These are phyloP conservation scores for Deuterostichococcus epilithicus DNA, from an alignment of 139 green algal genomes.

Conservation along the genomic window DNA sequence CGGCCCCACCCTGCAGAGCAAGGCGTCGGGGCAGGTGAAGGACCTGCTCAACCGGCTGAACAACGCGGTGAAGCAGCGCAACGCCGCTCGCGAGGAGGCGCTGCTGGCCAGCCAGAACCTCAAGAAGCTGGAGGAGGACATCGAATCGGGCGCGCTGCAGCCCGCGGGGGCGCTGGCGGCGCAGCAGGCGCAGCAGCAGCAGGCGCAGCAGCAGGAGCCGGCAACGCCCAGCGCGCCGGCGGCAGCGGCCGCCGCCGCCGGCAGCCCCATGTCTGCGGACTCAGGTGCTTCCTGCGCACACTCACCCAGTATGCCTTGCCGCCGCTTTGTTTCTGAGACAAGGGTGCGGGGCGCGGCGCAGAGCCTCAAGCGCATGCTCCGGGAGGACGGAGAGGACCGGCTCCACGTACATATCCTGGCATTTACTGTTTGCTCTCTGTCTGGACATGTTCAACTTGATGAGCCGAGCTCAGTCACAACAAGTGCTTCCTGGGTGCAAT, in stretches of 20 bases:
- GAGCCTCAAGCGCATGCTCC: too few relatives aligned
- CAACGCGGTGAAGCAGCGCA: slow-evolving; percentile 80
- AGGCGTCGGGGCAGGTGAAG: slow-evolving; percentile 16
- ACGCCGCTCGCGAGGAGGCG: slow-evolving; percentile 77
- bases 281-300: not conserved
- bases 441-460: too few relatives aligned
- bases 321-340: too few relatives aligned
- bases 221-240: slow-evolving; percentile 6
- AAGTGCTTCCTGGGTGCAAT: too few relatives aligned
- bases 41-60: slow-evolving; percentile 64
- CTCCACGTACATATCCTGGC: too few relatives aligned
- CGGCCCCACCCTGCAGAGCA: slow-evolving; percentile 7
- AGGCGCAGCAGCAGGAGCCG: slow-evolving; percentile 7
- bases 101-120: slow-evolving; percentile 37
- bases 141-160: slow-evolving; percentile 21
- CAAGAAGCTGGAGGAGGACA: slow-evolving; percentile 45
- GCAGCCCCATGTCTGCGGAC: not conserved
- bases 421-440: too few relatives aligned
- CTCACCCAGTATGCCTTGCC: too few relatives aligned
- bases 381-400: too few relatives aligned
- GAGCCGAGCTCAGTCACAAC: too few relatives aligned
- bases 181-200: slow-evolving; percentile 14
- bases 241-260: not conserved
- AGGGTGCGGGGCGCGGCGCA: too few relatives aligned
- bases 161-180: not conserved